A percentile compares a stretch with the other conserved stretches of the same genome.
These are phyloP conservation scores for Suillus subluteus DNA, from an alignment of 768 basidiomycete genomes.

Conservation along the genomic window DNA sequence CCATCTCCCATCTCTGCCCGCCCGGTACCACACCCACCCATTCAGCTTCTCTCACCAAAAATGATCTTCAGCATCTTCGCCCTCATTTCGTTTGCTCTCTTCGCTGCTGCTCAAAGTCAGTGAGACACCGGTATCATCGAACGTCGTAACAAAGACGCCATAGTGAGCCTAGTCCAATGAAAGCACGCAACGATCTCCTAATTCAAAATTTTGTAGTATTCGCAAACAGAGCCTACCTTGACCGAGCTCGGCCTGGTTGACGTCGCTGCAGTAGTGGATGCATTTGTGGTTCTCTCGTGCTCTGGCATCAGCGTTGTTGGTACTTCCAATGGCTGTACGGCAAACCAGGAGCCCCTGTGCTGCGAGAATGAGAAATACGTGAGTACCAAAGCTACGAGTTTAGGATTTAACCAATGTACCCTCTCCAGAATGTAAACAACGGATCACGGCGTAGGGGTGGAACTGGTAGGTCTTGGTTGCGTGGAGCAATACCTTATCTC, in stretches of 20 bases:
- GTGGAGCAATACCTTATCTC: not conserved
- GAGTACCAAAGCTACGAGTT: not conserved
- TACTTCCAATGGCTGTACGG: not conserved
- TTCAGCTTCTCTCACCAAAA: not conserved
- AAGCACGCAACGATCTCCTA: not conserved
- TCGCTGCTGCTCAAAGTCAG: not conserved
- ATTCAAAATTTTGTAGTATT: not conserved
- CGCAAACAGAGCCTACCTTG: not conserved
- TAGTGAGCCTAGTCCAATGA: not conserved
- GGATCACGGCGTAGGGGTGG: not conserved
- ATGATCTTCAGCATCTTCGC: constrained; percentile 1
- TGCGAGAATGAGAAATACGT: constrained; percentile 10
- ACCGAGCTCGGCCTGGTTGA: not conserved
- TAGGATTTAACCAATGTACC: not conserved
- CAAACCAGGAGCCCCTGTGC: constrained; percentile 9
- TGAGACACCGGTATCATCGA: constrained; percentile 5
- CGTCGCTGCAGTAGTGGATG: not conserved
- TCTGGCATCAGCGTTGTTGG: constrained; percentile 5
- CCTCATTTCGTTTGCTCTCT: not conserved
- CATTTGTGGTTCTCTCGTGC: constrained; percentile 2
- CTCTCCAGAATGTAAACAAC: not conserved
- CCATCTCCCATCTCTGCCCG: not conserved
- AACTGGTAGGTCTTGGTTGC: not conserved
- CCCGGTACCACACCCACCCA: too few species aligned
- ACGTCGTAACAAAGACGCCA: not conserved